These are phyloP conservation scores for Collybiopsis luxurians DNA, from an alignment of 768 basidiomycete species.

Conservation along the genomic window DNA sequence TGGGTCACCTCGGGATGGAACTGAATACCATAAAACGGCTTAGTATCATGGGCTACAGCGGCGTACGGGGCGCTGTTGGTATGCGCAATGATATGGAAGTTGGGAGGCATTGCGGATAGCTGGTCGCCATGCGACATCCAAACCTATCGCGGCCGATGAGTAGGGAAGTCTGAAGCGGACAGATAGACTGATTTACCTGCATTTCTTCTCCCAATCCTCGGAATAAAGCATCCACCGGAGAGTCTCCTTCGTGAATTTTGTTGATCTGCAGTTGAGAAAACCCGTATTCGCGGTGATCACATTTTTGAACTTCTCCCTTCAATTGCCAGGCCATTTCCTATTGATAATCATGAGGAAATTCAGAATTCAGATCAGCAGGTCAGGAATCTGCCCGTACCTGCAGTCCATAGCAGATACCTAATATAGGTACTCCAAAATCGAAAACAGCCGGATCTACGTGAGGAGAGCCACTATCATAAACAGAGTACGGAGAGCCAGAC, in stretches of 20 bases:
- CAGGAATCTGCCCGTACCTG: too few species aligned
- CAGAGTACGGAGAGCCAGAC: conserved; percentile 97
- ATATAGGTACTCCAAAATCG: conserved; percentile 81
- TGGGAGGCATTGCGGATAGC: conserved; percentile 71
- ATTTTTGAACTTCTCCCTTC: conserved; percentile 80
- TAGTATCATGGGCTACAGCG: conserved; percentile 87
- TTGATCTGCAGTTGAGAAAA: conserved; percentile 78
- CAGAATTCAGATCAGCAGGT: too few species aligned
- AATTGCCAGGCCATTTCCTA: conserved; percentile 93
- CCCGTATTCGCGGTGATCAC: conserved; percentile 94
- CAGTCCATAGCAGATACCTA: conserved; percentile 97
- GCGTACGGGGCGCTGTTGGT: conserved; percentile 90
- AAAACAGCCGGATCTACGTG: conserved; percentile 93
- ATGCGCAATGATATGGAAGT: conserved; percentile 86
- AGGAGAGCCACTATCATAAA: conserved; percentile 90
- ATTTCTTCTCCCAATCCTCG: conserved; percentile 85
- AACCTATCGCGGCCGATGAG: conserved; percentile 56
- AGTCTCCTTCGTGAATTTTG: conserved; percentile 49
- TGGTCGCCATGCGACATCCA: conserved; percentile 99
- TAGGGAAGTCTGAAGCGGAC: not conserved
- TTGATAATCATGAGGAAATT: not conserved
- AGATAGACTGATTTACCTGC: conserved; percentile 51
- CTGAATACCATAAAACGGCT: conserved; percentile 93
- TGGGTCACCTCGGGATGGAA: conserved; percentile 99
- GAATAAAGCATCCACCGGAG: conserved; percentile 73